Evolutionary conservation across 805 yeast genomes (phyloP), one percentile per base, ranked within the genome.

Genomic region (Hanseniaspora pseudoguilliermondii): DNA sequence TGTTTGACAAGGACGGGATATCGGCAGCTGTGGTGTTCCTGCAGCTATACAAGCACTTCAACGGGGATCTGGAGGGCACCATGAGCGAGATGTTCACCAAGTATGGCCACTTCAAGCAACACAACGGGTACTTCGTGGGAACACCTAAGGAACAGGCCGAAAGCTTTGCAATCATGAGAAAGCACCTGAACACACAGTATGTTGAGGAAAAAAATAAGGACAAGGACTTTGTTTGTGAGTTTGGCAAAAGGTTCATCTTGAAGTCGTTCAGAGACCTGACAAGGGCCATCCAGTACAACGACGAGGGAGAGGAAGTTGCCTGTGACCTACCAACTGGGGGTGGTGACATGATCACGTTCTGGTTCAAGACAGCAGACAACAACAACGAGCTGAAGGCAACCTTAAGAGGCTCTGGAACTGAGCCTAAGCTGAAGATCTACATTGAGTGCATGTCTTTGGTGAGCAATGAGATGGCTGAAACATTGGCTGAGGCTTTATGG

Each of bases 361-460:
- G 69, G 25, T 69, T 87, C 23, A 60, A 59, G 29, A 62, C 66
- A 2, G 57, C 60, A 2, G 59, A 57, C 1, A 47, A 58, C 6
- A 25, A 52, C 35, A 39, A 52, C 29, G 49, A 58, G 5, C 77
- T 73, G 43, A 60, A 60, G 21, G 81, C 87, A 2, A 90, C 97
- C 0, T 81, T 86, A 50, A 76, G 98, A 54, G 97, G 97, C 0
- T 87, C 96, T 3, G 98, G 98, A 11, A 91, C 98, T 0, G 98
- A 91, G 67, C 97, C 97, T 2, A 91, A 91, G 66, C 73, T 91
- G 60, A 91, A 91, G 67, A 86, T 91, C 0, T 91, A 91, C 69
- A 82, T 91, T 36, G 98, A 91, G 65, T 56, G 58, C 21, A 56
- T 44, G 51, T 49, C 54, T 43, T 75, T 87, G 0, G 50, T 59